Base-by-base conservation (phyloP, 2,329 filamentous ascomycete genomes). In the Cordyceps javanica region DNA sequence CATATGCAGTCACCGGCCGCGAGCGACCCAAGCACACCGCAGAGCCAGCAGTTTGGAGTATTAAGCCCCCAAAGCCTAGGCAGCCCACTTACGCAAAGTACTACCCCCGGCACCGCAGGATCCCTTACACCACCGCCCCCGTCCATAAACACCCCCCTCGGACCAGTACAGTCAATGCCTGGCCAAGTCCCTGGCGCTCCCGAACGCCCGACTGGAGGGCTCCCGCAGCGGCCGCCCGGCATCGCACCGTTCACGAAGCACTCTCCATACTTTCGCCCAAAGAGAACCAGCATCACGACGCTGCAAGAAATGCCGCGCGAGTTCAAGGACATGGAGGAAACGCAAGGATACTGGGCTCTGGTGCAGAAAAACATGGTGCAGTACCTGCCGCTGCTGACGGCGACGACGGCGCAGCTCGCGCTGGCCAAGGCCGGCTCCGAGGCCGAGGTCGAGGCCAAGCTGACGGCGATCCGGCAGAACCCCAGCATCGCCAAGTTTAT, bases 171-270 rank as follows among this genome's bases (percentile, higher is more conserved):
- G 42, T 41, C 36, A 28, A 23, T 21, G 6, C 45, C 25, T n/a
- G 21, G 36, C 38, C 36, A 28, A 36, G n/a, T 60, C 42, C 59
- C 62, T 3, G 34, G 34, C 28, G 36, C 34, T 26, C 62, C 63
- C 14, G 55, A 41, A 42, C 59, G 55, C 1, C 58, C 60, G 2
- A 62, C 62, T 1, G 63, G 61, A 30, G 55, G 55, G 13, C 34
- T 49, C 14, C 60, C 60, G 8, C 58, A 23, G 23, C 49, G 69
- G 49, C 67, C 68, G 0, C 68, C 68, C 0, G 65, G 68, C 26
- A 72, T 74, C 26, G 63, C 69, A 0, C 72, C 72, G 0, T 74
- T 74, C 21, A 71, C 69, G 2, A 72, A 72, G 36, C 64, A 72
- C 52, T 72, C 69, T 2, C 73, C 66, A 0, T 75, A 72, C 46